Evolutionary conservation across 257 asterid genomes (phyloP).

Genomic region (Solanum etuberosum): DNA sequence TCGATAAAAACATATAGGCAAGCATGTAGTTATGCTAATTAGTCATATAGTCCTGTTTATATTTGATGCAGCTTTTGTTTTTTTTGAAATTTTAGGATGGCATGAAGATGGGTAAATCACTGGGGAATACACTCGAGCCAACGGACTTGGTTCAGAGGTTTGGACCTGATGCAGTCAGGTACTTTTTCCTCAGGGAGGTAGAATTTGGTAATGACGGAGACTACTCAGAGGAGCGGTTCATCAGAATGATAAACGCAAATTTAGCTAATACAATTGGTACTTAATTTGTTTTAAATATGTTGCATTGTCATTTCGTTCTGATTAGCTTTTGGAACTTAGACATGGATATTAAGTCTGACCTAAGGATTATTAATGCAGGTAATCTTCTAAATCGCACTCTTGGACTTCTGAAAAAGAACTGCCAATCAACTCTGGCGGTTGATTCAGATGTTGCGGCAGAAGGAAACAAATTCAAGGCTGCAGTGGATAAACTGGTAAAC

Average conservation of each 20-base stretch:
- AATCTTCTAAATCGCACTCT: conserved; percentile 97
- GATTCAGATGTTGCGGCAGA: conserved; percentile 82
- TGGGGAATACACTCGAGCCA: conserved; percentile 95
- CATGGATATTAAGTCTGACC: background rate
- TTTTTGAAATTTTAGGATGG: conserved; percentile 61
- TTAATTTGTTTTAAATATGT: background rate
- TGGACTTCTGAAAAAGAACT: conserved; percentile 82
- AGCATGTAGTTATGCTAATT: background rate
- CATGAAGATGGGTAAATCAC: conserved; percentile 93
- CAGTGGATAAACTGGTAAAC: conserved; percentile 74
- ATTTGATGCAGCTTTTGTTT: conserved; percentile 14
- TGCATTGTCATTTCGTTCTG: background rate
- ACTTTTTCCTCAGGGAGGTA: conserved; percentile 92
- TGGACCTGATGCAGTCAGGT: conserved; percentile 95
- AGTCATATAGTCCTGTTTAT: conserved; percentile 2
- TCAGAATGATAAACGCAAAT: conserved; percentile 73
- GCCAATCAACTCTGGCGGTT: conserved; percentile 57
- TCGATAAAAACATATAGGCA: background rate
- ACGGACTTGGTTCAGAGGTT: conserved; percentile 67
- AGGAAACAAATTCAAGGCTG: conserved; percentile 54
- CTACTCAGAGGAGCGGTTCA: conserved; percentile 91
- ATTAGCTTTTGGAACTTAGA: background rate
- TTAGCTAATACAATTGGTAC: conserved; percentile 95
- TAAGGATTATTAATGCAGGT: conserved; percentile 29
- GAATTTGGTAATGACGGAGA: conserved; percentile 94